A percentile compares a stretch with the other conserved stretches of the same genome.
phyloP scores from a whole-genome alignment of 2,329 filamentous ascomycete genomes.

The Aspergillus sojae region DNA sequence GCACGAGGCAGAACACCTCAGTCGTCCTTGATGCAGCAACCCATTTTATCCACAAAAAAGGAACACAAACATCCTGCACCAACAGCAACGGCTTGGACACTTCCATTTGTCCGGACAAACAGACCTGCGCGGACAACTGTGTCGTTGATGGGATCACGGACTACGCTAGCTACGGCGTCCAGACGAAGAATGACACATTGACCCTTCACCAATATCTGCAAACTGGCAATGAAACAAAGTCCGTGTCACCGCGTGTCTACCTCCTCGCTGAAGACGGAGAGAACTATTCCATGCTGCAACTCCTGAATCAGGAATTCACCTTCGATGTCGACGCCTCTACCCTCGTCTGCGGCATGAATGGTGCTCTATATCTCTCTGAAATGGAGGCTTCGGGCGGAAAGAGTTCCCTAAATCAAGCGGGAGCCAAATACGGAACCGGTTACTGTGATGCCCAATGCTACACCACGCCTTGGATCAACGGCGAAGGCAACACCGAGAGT shows the following conservation, averaged over 20 bases:
- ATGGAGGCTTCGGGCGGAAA: constrained; percentile 64
- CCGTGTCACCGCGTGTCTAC: constrained; percentile 53
- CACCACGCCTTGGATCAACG: constrained; percentile 54
- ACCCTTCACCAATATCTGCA: constrained; percentile 50
- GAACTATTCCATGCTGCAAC: constrained; percentile 64
- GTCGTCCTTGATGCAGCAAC: constrained; percentile 59
- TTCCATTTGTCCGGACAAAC: constrained; percentile 49
- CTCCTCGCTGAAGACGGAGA: constrained; percentile 63
- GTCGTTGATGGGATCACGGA: constrained; percentile 56
- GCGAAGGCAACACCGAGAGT: constrained; percentile 53
- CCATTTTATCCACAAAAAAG: constrained; percentile 53
- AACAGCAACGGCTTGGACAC: constrained; percentile 52
- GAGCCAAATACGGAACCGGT: constrained; percentile 61
- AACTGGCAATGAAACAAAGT: constrained; percentile 26
- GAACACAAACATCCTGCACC: constrained; percentile 53
- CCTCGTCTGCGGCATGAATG: constrained; percentile 70
- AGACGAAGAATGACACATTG: constrained; percentile 50
- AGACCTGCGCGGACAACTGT: constrained; percentile 57
- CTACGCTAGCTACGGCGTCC: constrained; percentile 56
- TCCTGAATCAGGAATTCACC: constrained; percentile 67
- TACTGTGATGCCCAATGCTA: constrained; percentile 64
- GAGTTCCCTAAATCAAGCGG: constrained; percentile 55
- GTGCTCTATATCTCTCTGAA: constrained; percentile 65
- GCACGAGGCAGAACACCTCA: constrained; percentile 52
- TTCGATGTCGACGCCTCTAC: constrained; percentile 71